Conservation (phyloP, 495 filamentous ascomycete genomes). For the Daldinia decipiens region DNA sequence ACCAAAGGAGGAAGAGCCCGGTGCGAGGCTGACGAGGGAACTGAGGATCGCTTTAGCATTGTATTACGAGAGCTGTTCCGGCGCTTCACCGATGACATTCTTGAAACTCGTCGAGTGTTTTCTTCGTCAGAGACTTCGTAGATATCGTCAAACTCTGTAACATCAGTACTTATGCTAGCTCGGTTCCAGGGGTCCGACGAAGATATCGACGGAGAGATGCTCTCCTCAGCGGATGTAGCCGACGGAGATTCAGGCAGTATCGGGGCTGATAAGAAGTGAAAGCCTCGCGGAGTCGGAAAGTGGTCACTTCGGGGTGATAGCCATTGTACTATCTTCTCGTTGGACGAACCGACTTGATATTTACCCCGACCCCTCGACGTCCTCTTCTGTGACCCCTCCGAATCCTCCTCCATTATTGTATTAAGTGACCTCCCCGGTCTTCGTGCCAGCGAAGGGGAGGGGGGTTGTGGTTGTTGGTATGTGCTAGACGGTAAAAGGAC, state of each 20-base stretch:
- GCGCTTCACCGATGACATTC: constrained; percentile 48
- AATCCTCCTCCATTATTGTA: constrained; percentile 84
- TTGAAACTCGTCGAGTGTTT: constrained; percentile 38
- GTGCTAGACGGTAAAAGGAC: constrained; percentile 67
- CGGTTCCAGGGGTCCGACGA: constrained; percentile 65
- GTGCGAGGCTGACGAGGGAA: constrained; percentile 45
- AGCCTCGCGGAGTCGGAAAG: constrained; percentile 69
- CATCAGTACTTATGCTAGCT: constrained; percentile 63
- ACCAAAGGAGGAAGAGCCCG: constrained; percentile 72
- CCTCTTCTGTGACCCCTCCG: constrained; percentile 46
- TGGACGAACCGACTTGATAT: constrained; percentile 55
- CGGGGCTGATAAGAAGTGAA: constrained; percentile 66
- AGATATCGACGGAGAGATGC: constrained; percentile 59
- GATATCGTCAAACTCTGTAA: constrained; percentile 81
- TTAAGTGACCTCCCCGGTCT: constrained; percentile 76
- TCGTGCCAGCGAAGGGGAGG: constrained; percentile 72
- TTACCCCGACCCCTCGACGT: constrained; percentile 44
- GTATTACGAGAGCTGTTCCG: constrained; percentile 48
- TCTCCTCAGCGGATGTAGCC: constrained; percentile 57
- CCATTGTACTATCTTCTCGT: constrained; percentile 63
- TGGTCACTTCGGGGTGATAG: constrained; percentile 68
- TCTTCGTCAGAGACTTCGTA: constrained; percentile 84
- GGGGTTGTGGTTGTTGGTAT: constrained; percentile 70
- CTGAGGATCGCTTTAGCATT: constrained; percentile 43
- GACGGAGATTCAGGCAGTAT: constrained; percentile 60